These are phyloP conservation scores for Aquilaria yunnanensis DNA, from an alignment of 345 rosid species.

Conservation along the genomic window DNA sequence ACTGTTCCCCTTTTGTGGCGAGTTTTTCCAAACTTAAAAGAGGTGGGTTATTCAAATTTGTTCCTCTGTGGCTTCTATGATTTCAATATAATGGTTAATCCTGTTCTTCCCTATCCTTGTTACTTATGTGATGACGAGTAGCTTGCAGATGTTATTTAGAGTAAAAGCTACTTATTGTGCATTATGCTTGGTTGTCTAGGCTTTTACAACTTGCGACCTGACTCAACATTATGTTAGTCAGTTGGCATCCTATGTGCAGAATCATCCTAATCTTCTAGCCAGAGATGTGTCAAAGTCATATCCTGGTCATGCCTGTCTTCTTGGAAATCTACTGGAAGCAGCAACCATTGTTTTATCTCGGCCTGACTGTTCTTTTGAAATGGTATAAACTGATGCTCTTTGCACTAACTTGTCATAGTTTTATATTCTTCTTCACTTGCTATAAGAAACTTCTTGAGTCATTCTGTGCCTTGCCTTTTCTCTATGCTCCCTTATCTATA, in stretches of 20 bases:
- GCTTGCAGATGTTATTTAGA: neutral
- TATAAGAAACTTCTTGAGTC: neutral
- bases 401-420: conserved; percentile 4
- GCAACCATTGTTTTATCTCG: conserved; percentile 70
- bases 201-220: conserved; percentile 54
- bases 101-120: neutral
- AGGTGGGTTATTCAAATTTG: conserved; percentile 34
- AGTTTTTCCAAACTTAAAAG: conserved; percentile 70
- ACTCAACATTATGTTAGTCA: conserved; percentile 71
- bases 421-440: conserved; percentile 1
- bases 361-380: conserved; percentile 74
- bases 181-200: conserved; percentile 40
- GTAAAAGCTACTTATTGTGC: too few species aligned
- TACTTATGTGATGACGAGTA: neutral
- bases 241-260: conserved; percentile 61
- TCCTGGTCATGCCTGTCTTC: conserved; percentile 87
- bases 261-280: conserved; percentile 55
- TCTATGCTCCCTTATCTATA: too few species aligned
- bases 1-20: conserved; percentile 85
- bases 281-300: conserved; percentile 47
- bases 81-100: neutral
- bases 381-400: conserved; percentile 40
- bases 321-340: conserved; percentile 82
- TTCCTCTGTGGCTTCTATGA: neutral
- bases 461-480: neutral